phyloP scores from a whole-genome alignment of 2,329 filamentous ascomycete genomes.

The Colletotrichum sp. region DNA sequence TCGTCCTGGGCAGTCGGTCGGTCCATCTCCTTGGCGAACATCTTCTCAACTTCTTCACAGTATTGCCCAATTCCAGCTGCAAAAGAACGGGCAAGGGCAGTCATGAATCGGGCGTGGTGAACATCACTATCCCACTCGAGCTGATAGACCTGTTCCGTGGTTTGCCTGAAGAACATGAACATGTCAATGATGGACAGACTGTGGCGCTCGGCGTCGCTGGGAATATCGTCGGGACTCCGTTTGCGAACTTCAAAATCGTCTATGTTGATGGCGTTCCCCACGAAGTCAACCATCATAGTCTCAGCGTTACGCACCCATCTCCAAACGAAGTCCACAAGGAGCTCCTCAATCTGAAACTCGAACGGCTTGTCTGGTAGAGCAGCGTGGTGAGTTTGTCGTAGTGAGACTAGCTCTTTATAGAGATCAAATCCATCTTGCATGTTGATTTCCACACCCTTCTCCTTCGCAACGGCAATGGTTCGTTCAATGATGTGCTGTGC shows the following conservation, averaged over 20 bases:
- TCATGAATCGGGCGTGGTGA: slow-evolving; percentile 97
- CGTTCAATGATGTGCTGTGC: slow-evolving; percentile 82
- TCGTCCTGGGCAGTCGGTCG: slow-evolving; percentile 87
- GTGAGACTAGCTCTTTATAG: slow-evolving; percentile 86
- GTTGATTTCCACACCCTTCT: slow-evolving; percentile 75
- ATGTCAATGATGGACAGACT: slow-evolving; percentile 93
- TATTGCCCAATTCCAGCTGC: slow-evolving; percentile 84
- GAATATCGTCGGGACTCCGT: slow-evolving; percentile 64
- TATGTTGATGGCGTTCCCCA: slow-evolving; percentile 89
- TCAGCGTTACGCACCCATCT: slow-evolving; percentile 89
- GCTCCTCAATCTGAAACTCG: slow-evolving; percentile 83
- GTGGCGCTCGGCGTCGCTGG: slow-evolving; percentile 83
- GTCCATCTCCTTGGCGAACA: slow-evolving; percentile 92
- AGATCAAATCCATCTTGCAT: slow-evolving; percentile 94
- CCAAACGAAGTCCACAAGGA: slow-evolving; percentile 94
- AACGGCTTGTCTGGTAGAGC: slow-evolving; percentile 78
- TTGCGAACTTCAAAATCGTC: slow-evolving; percentile 82
- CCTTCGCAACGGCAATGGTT: slow-evolving; percentile 76
- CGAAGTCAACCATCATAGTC: slow-evolving; percentile 78
- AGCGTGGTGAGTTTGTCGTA: slow-evolving; percentile 80
- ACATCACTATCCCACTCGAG: slow-evolving; percentile 93
- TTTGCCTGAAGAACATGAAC: slow-evolving; percentile 92
- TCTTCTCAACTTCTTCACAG: slow-evolving; percentile 87
- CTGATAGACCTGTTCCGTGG: slow-evolving; percentile 83
- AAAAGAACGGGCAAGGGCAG: slow-evolving; percentile 83